Base-by-base conservation (phyloP, 139 green algal species). In the Trebouxia sp. region DNA sequence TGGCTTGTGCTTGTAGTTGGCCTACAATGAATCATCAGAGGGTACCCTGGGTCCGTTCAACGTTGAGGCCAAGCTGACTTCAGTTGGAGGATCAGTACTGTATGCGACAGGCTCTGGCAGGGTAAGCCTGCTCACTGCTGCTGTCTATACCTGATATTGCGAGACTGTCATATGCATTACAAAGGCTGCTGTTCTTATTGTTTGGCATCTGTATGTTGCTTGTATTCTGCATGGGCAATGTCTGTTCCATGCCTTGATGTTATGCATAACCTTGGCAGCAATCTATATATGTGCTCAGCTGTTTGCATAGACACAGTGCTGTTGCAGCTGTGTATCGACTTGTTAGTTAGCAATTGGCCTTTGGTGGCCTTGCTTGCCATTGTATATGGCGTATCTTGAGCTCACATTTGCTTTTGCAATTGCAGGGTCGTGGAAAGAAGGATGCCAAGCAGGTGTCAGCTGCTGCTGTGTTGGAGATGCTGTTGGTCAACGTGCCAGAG, bases 361-460 rank as follows among this genome's bases (percentile, higher is more conserved):
- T n/a, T n/a, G n/a, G n/a, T n/a, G n/a, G n/a, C n/a, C n/a, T n/a
- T n/a, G n/a, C n/a, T n/a, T n/a, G n/a, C n/a, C n/a, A n/a, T n/a
- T n/a, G 17, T 17, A 62, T 17, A 62, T 62, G 17, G 17, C 17
- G 20, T 17, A 20, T 62, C 50, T n/a, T n/a, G n/a, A n/a, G 15
- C 26, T 72, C 5, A 41, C n/a, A 65, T 48, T 53, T 50, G 26
- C 35, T 53, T 9, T 30, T 82, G 3, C 66, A 35, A 11, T n/a
- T 80, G 42, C 84, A 92, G 88, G 88, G 82, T 53, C 74, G 81
- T 43, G 86, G 76, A 35, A 92, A 92, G 80, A 91, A 91, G 62
- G 89, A 92, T 65, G 89, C 89, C 50, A 88, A 87, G 76, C 90
- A 94, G 83, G 75, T 89, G 8, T 84, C 90, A 24, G 85, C 86